These are phyloP conservation scores for Malus sylvestris DNA, from an alignment of 306 rosid species.

Conservation along the genomic window DNA sequence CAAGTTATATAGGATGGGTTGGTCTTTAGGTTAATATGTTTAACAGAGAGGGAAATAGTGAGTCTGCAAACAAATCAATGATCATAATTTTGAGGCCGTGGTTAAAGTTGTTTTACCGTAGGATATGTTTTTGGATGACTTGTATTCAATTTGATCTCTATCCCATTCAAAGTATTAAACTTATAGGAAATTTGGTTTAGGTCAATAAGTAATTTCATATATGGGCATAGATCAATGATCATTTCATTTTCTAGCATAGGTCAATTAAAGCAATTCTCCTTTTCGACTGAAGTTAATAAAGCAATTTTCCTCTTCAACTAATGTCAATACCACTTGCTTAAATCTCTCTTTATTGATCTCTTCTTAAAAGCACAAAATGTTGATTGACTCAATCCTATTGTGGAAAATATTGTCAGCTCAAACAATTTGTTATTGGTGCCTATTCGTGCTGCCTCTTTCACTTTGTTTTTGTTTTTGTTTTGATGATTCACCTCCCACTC, in stretches of 20 bases:
- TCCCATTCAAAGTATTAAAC: neutral
- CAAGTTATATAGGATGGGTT: neutral
- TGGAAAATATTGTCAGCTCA: neutral
- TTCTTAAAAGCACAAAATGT: neutral
- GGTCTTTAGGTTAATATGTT: neutral
- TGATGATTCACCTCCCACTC: slow-evolving; percentile 9
- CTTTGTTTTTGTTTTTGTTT: neutral
- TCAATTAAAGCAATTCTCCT: neutral
- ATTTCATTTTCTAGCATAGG: neutral
- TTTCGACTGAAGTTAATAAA: neutral
- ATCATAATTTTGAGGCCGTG: neutral
- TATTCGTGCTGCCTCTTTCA: neutral
- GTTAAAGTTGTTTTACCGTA: neutral
- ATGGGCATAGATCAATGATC: neutral
- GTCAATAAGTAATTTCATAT: neutral
- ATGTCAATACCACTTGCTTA: neutral
- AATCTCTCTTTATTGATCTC: neutral
- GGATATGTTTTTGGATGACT: neutral
- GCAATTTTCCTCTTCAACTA: neutral
- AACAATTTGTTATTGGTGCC: neutral
- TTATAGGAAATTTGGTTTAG: neutral
- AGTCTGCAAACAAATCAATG: neutral
- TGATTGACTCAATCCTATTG: neutral
- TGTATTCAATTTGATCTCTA: neutral
- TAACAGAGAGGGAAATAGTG: neutral